Evolutionary conservation across 2,329 filamentous ascomycete genomes (phyloP), one percentile per base, ranked within the genome.

Genomic region (Cytospora piceae): DNA sequence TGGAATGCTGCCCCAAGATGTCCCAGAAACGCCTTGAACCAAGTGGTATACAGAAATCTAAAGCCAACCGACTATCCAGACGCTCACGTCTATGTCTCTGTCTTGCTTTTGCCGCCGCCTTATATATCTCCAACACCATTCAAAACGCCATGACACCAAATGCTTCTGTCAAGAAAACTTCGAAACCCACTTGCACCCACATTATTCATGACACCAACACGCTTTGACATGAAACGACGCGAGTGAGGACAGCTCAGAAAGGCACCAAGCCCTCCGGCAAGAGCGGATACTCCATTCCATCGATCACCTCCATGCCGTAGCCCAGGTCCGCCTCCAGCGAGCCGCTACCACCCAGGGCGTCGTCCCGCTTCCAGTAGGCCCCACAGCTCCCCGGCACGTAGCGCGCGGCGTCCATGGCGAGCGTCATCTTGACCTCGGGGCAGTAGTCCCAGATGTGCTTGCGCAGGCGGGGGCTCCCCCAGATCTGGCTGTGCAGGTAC

Each of bases 391-490:
- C 83, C 1, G 82, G 82, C 6, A 85, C 79, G 67, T 78, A 84
- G 67, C 79, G 76, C 53, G 81, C 82, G 8, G 79, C 80, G 68
- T 86, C 83, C 84, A 87, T 86, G 59, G 66, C 66, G 39, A 68
- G 64, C 39, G 66, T 68, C 66, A 68, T 68, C 59, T 68, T 80
- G 24, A 87, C 72, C 72, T 87, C 84, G 1, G 84, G 85, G 68
- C 85, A 87, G 73, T 86, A 87, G 22, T 81, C 76, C 68, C 85
- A 82, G 29, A 85, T 83, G 61, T 77, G 73, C 69, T 80, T 77
- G 39, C 84, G 76, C 67, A 79, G 76, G 1, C 69, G 71, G 2
- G 73, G 74, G 58, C 81, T 74, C 65, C 78, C 78, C 84, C 84
- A 86, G 20, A 85, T 79, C 3, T 71, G 74, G 27, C 79, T 77